Conservation (phyloP, 805 yeast species). For the Candida schatavii region DNA sequence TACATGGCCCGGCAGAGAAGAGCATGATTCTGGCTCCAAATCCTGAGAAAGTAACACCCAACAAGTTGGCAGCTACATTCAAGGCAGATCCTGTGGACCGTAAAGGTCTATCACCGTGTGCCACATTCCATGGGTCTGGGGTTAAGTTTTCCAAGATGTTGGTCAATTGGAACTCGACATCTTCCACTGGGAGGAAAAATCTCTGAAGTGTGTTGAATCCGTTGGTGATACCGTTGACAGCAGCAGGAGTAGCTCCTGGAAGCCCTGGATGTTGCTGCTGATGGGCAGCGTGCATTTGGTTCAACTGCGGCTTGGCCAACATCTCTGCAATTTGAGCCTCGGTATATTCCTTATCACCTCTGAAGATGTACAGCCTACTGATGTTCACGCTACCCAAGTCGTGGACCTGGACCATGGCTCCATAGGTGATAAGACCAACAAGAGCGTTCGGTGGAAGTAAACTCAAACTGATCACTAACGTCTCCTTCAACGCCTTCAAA, state of each 20-base stretch:
- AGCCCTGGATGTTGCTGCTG: slow-evolving; percentile 15
- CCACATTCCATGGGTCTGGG: slow-evolving; percentile 86
- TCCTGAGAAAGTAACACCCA: slow-evolving; percentile 80
- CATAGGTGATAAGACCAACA: slow-evolving; percentile 83
- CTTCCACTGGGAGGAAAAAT: slow-evolving; percentile 70
- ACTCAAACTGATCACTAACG: slow-evolving; percentile 70
- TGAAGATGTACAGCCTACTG: slow-evolving; percentile 75
- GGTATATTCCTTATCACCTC: slow-evolving; percentile 84
- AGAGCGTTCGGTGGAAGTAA: slow-evolving; percentile 87
- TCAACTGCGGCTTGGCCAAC: slow-evolving; percentile 36
- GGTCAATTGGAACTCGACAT: slow-evolving; percentile 81
- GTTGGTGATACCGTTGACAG: slow-evolving; percentile 6
- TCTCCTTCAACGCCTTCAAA: slow-evolving; percentile 76
- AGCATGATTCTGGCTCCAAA: slow-evolving; percentile 86
- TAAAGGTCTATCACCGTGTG: slow-evolving; percentile 77
- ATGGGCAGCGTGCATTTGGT: slow-evolving; percentile 9
- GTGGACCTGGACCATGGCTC: slow-evolving; percentile 88
- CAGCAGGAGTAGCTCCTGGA: slow-evolving; percentile 11
- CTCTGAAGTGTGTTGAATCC: slow-evolving; percentile 41
- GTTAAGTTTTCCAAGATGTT: slow-evolving; percentile 73
- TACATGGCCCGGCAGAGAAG: slow-evolving; percentile 94
- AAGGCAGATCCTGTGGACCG: slow-evolving; percentile 94
- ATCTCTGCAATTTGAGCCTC: slow-evolving; percentile 62
- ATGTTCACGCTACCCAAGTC: slow-evolving; percentile 67
- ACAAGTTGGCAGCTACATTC: slow-evolving; percentile 74